These are phyloP conservation scores for Boletellus deceptivus DNA, from an alignment of 1,284 basidiomycete genomes.

Conservation along the genomic window DNA sequence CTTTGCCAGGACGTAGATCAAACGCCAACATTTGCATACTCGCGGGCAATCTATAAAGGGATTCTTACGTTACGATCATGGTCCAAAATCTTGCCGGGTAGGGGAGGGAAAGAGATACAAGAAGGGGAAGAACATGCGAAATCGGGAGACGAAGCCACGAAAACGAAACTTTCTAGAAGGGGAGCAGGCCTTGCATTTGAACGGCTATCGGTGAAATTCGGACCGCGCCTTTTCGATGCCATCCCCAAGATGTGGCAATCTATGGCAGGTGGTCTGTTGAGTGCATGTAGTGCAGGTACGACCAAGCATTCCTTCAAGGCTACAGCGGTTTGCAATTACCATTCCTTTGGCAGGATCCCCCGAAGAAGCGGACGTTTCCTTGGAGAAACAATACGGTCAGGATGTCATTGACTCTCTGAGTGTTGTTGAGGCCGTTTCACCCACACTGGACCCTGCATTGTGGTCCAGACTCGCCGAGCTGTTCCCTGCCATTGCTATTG, in stretches of 20 bases:
- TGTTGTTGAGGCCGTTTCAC: constrained; percentile 80
- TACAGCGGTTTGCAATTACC: constrained; percentile 3
- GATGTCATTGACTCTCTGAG: constrained; percentile 93
- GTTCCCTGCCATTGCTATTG: constrained; percentile 75
- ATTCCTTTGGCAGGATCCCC: constrained; percentile 43
- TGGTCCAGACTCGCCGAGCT: constrained; percentile 69
- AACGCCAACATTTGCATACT: constrained; percentile 84
- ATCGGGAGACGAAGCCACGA: constrained; percentile 50
- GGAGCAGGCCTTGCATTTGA: constrained; percentile 87
- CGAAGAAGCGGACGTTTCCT: constrained; percentile 56
- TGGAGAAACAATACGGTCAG: constrained; percentile 79
- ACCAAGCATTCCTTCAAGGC: neutral
- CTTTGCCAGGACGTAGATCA: constrained; percentile 89
- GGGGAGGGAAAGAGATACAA: constrained; percentile 49
- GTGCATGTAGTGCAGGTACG: constrained; percentile 66
- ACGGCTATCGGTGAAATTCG: constrained; percentile 79
- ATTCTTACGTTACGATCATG: constrained; percentile 72
- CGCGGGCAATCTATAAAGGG: constrained; percentile 61
- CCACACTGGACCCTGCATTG: constrained; percentile 71
- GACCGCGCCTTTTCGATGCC: constrained; percentile 65
- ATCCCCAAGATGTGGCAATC: constrained; percentile 95
- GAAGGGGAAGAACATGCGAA: constrained; percentile 42
- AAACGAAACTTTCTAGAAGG: constrained; percentile 64
- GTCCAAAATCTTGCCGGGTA: constrained; percentile 29
- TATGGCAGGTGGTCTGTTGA: constrained; percentile 77